phyloP scores from a whole-genome alignment of 805 yeast genomes.

The Wickerhamomyces sydowiorum region DNA sequence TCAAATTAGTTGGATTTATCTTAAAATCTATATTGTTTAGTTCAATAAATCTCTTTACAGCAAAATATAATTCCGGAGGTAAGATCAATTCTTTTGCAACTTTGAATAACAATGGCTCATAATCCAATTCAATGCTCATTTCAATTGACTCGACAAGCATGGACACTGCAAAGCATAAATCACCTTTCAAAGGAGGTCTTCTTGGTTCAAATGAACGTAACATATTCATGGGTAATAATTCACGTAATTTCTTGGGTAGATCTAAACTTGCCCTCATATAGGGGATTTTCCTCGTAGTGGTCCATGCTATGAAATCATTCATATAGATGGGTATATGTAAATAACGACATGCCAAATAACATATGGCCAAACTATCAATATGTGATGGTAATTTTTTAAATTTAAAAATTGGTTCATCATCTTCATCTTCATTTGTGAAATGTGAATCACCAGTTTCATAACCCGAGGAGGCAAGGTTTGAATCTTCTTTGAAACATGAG shows the following conservation, averaged over 20 bases:
- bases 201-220: constrained; percentile 33
- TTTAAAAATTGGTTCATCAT: constrained; percentile 1
- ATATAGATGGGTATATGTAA: constrained; percentile 45
- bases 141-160: constrained; percentile 3
- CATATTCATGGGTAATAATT: constrained; percentile 33
- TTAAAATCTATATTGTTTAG: constrained; percentile 6
- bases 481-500: constrained; percentile 6
- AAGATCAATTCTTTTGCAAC: constrained; percentile 37
- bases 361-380: constrained; percentile 25
- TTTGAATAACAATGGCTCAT: constrained; percentile 36
- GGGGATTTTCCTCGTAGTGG: constrained; percentile 42
- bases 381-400: constrained; percentile 6
- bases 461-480: constrained; percentile 5
- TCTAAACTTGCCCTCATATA: constrained; percentile 33
- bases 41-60: constrained; percentile 26
- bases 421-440: constrained; percentile 8
- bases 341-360: constrained; percentile 47
- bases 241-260: constrained; percentile 33
- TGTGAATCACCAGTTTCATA: constrained; percentile 3
- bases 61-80: constrained; percentile 43
- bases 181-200: constrained; percentile 32
- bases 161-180: constrained; percentile 27
- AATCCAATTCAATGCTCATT: constrained; percentile 15
- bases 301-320: constrained; percentile 39
- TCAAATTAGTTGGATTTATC: neutral